phyloP scores from a whole-genome alignment of 108 stramenopile species.

The Pseudonitzschia pungens region DNA sequence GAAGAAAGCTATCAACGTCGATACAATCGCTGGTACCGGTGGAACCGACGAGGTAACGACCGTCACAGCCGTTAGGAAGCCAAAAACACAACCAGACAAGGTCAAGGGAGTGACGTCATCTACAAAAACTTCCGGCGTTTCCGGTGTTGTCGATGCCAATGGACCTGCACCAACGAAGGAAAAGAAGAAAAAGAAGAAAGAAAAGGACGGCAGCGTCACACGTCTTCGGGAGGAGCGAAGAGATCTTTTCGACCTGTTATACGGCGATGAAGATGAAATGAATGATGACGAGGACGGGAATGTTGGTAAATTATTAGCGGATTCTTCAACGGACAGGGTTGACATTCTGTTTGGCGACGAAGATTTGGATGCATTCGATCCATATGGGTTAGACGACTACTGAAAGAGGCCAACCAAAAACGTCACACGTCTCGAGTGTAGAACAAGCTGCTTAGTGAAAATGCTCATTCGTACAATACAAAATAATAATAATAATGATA shows the following conservation, averaged over 20 bases:
- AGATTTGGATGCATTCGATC: constrained; percentile 75
- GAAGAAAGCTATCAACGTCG: not conserved
- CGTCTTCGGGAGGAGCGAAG: constrained; percentile 72
- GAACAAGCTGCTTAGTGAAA: too few relatives aligned
- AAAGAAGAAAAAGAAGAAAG: constrained; percentile 35
- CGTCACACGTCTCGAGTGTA: too few relatives aligned
- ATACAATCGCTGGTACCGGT: not conserved
- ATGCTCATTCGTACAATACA: too few relatives aligned
- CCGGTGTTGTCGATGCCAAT: not conserved
- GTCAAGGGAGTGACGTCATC: constrained; percentile 5
- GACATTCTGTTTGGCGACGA: constrained; percentile 54
- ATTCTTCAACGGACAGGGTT: not conserved
- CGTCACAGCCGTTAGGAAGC: not conserved
- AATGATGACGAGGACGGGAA: constrained; percentile 26
- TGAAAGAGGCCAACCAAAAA: too few relatives aligned
- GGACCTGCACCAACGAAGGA: not conserved
- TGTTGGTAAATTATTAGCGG: not conserved
- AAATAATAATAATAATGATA: too few relatives aligned
- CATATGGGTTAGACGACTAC: constrained; percentile 68
- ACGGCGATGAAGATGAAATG: constrained; percentile 63
- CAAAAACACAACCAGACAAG: not conserved
- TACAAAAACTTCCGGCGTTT: constrained; percentile 9
- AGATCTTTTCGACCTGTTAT: constrained; percentile 81
- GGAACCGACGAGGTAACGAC: not conserved
- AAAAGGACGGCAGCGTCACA: constrained; percentile 60